Percentiles rank a stretch among this genome's conserved stretches.
These are phyloP conservation scores for Fomes fomentarius DNA, from an alignment of 1,284 basidiomycete genomes.

Conservation along the genomic window DNA sequence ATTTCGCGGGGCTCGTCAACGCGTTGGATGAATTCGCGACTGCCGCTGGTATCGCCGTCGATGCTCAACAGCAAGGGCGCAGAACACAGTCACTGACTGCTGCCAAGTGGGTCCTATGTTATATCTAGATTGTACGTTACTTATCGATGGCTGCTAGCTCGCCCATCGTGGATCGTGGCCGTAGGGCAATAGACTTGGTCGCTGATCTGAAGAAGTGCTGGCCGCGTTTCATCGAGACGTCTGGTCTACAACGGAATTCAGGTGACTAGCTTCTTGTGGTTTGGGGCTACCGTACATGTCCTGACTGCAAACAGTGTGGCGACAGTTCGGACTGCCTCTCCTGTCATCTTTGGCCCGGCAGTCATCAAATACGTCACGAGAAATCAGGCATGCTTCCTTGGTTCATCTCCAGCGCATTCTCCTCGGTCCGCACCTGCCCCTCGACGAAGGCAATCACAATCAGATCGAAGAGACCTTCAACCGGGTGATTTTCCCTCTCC, in stretches of 20 bases:
- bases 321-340: conserved; percentile 79
- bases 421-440: conserved; percentile 76
- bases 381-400: conserved; percentile 87
- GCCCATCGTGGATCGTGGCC: conserved; percentile 77
- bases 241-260: conserved; percentile 48
- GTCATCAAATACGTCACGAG: conserved; percentile 82
- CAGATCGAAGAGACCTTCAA: conserved; percentile 88
- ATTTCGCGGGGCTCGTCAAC: conserved; percentile 80
- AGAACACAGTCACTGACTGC: conserved; percentile 54
- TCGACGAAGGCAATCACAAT: conserved; percentile 56
- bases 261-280: conserved; percentile 47
- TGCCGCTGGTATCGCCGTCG: conserved; percentile 64
- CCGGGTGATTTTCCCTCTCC: conserved; percentile 87
- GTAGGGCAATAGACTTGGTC: conserved; percentile 82
- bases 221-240: conserved; percentile 53
- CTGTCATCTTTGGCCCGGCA: conserved; percentile 82
- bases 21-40: conserved; percentile 89
- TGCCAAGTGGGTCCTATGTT: conserved; percentile 47
- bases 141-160: conserved; percentile 63
- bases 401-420: conserved; percentile 87
- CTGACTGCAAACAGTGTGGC: conserved; percentile 67
- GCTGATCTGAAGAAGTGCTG: conserved; percentile 73
- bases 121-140: not conserved
- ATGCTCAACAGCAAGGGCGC: conserved; percentile 57
- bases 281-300: conserved; percentile 14